A percentile compares a stretch with the other conserved stretches of the same genome.
These are phyloP conservation scores for Trichoderma hamatum DNA, from an alignment of 2,329 filamentous ascomycete species.

Conservation along the genomic window DNA sequence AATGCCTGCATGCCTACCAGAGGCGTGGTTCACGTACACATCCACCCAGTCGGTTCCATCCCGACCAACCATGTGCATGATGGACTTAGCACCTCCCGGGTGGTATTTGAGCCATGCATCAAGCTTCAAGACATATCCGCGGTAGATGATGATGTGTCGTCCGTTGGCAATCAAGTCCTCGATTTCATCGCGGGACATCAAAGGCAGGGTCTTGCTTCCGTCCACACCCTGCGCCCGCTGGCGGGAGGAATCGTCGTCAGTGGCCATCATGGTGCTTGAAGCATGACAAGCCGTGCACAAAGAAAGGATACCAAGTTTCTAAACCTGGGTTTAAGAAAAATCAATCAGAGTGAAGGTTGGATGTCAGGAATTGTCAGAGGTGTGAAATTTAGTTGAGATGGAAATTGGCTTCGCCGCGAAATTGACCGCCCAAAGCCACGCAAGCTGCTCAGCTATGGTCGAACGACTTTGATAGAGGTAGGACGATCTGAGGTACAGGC, in stretches of 20 bases:
- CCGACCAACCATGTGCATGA: conserved; percentile 55
- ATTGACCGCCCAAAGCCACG: conserved; percentile 8
- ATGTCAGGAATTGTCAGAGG: neutral
- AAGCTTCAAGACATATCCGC: conserved; percentile 22
- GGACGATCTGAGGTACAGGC: neutral
- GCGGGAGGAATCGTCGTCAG: neutral
- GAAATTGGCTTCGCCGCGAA: neutral
- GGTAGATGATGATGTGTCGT: conserved; percentile 24
- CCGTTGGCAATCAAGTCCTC: conserved; percentile 26
- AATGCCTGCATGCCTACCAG: neutral
- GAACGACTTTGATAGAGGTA: conserved; percentile 6
- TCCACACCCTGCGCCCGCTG: conserved; percentile 1
- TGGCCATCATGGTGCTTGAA: conserved; percentile 28
- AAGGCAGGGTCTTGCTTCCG: neutral
- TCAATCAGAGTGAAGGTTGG: too few relatives aligned
- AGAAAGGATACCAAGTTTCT: neutral
- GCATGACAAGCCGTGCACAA: neutral
- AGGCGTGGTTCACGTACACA: conserved; percentile 34
- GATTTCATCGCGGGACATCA: conserved; percentile 28
- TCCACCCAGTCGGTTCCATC: conserved; percentile 44
- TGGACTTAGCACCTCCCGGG: conserved; percentile 61
- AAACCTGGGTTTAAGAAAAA: neutral
- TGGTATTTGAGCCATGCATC: conserved; percentile 59
- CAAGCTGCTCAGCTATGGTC: neutral
- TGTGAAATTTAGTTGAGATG: neutral